A percentile compares a stretch with the other conserved stretches of the same genome.
Conservation (phyloP, 2,329 filamentous ascomycete species). For the Elsinoe arachidis region DNA sequence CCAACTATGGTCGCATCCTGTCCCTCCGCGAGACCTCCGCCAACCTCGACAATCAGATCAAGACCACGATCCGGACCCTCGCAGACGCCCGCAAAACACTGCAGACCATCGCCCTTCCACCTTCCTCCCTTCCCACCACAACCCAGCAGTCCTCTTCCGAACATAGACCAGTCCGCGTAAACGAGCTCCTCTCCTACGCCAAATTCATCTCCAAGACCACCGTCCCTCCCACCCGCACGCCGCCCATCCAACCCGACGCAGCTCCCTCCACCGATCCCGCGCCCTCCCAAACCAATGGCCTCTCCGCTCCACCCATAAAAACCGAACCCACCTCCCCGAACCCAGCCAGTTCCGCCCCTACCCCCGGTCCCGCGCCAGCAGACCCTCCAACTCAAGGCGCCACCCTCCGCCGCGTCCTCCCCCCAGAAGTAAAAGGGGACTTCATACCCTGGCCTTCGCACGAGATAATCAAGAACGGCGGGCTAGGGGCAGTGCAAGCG, state of each 20-base stretch:
- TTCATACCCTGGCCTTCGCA: conserved; percentile 73
- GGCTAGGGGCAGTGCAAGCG: conserved; percentile 52
- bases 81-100: conserved; percentile 67
- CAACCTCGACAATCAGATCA: conserved; percentile 62
- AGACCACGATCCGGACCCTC: conserved; percentile 59
- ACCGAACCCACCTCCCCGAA: conserved; percentile 28
- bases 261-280: not conserved
- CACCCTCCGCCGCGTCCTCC: conserved; percentile 1
- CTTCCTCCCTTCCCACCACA: conserved; percentile 43
- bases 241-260: conserved; percentile 10
- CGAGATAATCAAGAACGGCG: conserved; percentile 59
- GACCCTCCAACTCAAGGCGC: conserved; percentile 34
- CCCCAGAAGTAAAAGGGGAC: conserved; percentile 20
- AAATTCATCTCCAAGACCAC: conserved; percentile 74
- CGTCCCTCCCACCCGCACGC: conserved; percentile 52
- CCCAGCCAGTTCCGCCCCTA: conserved; percentile 13
- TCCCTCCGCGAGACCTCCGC: conserved; percentile 58
- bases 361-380: not conserved
- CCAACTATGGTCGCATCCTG: conserved; percentile 61
- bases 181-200: conserved; percentile 68
- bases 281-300: conserved; percentile 5
- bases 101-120: conserved; percentile 51
- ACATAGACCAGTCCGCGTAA: conserved; percentile 51
- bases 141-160: conserved; percentile 33
- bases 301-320: conserved; percentile 19